Percentiles rank a stretch among this genome's conserved stretches.
Conservation (phyloP, 2,329 filamentous ascomycete genomes). For the Pestalotiopsis sp. region DNA sequence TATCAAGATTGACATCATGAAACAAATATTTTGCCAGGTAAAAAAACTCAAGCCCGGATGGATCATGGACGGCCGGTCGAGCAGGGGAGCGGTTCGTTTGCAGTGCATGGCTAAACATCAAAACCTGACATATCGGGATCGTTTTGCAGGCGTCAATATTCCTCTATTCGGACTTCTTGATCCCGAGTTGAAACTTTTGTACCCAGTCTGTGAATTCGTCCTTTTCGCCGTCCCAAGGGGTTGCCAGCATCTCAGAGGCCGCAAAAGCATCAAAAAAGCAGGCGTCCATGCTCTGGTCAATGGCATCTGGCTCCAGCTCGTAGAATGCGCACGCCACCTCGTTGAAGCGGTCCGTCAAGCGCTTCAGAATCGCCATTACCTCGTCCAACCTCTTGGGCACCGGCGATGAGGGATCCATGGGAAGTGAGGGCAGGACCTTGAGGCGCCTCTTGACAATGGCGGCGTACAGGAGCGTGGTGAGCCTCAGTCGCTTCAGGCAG, state of each 20-base stretch:
- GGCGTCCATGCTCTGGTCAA: slow-evolving; percentile 60
- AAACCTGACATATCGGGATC: too few species aligned
- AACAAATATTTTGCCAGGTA: too few species aligned
- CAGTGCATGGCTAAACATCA: too few species aligned
- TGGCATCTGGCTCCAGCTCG: slow-evolving; percentile 61
- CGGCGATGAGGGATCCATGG: slow-evolving; percentile 30
- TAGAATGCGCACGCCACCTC: slow-evolving; percentile 76
- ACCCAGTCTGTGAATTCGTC: slow-evolving; percentile 84
- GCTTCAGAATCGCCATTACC: slow-evolving; percentile 57
- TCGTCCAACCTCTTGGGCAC: slow-evolving; percentile 54
- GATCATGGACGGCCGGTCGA: too few species aligned
- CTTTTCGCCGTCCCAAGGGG: slow-evolving; percentile 64
- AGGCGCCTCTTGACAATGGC: slow-evolving; percentile 72
- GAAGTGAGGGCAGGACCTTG: slow-evolving; percentile 57
- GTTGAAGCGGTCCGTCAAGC: slow-evolving; percentile 69
- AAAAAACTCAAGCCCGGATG: too few species aligned
- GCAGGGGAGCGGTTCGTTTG: too few species aligned
- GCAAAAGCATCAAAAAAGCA: slow-evolving; percentile 64
- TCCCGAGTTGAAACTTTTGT: slow-evolving; percentile 56
- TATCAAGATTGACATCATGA: too few species aligned
- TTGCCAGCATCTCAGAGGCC: slow-evolving; percentile 57
- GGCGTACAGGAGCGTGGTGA: slow-evolving; percentile 69
- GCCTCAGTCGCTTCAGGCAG: slow-evolving; percentile 66
- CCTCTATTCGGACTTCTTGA: slow-evolving; percentile 45
- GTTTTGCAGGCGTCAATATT: background rate